phyloP scores from a whole-genome alignment of 2,329 filamentous ascomycete genomes.

The Sporothrix euskadiensis region DNA sequence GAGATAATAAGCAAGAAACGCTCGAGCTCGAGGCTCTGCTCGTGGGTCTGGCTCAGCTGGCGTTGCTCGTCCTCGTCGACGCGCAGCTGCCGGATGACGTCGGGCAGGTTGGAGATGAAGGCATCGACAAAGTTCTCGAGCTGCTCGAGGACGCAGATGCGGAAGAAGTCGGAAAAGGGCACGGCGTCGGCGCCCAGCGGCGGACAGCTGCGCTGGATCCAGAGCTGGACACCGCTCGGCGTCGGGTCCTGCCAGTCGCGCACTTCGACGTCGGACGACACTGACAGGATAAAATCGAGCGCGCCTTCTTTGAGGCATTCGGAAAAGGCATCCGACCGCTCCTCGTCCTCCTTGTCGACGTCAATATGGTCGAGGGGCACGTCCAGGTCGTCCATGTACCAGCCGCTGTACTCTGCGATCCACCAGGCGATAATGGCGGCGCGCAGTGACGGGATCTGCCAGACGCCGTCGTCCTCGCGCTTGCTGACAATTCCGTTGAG shows the following conservation, averaged over 20 bases:
- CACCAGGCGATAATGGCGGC: slow-evolving; percentile 80
- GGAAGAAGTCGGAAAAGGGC: slow-evolving; percentile 71
- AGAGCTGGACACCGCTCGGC: slow-evolving; percentile 76
- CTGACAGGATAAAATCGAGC: slow-evolving; percentile 85
- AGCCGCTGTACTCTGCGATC: slow-evolving; percentile 89
- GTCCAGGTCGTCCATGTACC: slow-evolving; percentile 74
- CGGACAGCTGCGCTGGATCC: slow-evolving; percentile 78
- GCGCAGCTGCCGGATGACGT: slow-evolving; percentile 82
- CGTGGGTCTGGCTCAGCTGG: slow-evolving; percentile 63
- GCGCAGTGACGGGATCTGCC: slow-evolving; percentile 73
- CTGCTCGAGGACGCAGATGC: slow-evolving; percentile 71
- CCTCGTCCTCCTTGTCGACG: slow-evolving; percentile 67
- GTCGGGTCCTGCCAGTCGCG: slow-evolving; percentile 87
- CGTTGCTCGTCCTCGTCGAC: slow-evolving; percentile 88
- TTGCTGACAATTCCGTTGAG: slow-evolving; percentile 69
- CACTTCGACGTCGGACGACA: slow-evolving; percentile 77
- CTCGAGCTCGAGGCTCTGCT: slow-evolving; percentile 75
- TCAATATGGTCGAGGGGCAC: slow-evolving; percentile 63
- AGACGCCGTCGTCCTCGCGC: slow-evolving; percentile 65
- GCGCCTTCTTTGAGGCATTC: slow-evolving; percentile 82
- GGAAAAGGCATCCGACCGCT: slow-evolving; percentile 71
- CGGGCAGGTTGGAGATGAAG: slow-evolving; percentile 93
- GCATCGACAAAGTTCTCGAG: slow-evolving; percentile 86
- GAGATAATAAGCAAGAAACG: slow-evolving; percentile 90
- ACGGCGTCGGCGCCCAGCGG: slow-evolving; percentile 66